Conservation (phyloP, 129 eudicot species). For the Erigeron canadensis region DNA sequence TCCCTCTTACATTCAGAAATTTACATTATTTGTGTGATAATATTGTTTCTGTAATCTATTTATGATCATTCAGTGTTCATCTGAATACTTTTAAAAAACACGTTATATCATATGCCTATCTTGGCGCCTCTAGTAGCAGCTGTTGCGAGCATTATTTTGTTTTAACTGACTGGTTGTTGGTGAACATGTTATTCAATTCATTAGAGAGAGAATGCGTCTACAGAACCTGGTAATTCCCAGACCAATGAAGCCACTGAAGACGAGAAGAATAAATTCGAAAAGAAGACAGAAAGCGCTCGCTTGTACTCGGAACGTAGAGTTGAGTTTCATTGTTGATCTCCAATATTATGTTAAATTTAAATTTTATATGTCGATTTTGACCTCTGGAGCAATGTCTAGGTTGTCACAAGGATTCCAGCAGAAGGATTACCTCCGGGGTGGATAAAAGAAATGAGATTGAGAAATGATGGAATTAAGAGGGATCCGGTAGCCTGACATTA, state of each 20-base stretch:
- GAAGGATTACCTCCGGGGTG: slow-evolving; percentile 78
- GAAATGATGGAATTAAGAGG: slow-evolving; percentile 23
- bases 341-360: slow-evolving; percentile 13
- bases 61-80: background rate
- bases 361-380: background rate
- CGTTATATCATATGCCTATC: background rate
- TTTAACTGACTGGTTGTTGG: slow-evolving; percentile 23
- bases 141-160: background rate
- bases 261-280: slow-evolving; percentile 10
- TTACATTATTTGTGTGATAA: background rate
- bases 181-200: slow-evolving; percentile 23
- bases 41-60: background rate
- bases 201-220: slow-evolving; percentile 23
- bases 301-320: slow-evolving; percentile 28
- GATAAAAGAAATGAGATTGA: slow-evolving; percentile 63
- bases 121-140: background rate
- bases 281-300: slow-evolving; percentile 27
- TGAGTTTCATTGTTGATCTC: slow-evolving; percentile 27
- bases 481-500: slow-evolving; percentile 46
- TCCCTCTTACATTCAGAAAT: too few species aligned
- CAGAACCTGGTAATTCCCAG: slow-evolving; percentile 32
- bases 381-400: slow-evolving; percentile 43
- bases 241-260: slow-evolving; percentile 12
- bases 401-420: slow-evolving; percentile 39
- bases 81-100: too few species aligned